Percentiles rank a stretch among this genome's conserved stretches.
phyloP scores from a whole-genome alignment of 768 basidiomycete genomes.

The Tulasnella sp. region DNA sequence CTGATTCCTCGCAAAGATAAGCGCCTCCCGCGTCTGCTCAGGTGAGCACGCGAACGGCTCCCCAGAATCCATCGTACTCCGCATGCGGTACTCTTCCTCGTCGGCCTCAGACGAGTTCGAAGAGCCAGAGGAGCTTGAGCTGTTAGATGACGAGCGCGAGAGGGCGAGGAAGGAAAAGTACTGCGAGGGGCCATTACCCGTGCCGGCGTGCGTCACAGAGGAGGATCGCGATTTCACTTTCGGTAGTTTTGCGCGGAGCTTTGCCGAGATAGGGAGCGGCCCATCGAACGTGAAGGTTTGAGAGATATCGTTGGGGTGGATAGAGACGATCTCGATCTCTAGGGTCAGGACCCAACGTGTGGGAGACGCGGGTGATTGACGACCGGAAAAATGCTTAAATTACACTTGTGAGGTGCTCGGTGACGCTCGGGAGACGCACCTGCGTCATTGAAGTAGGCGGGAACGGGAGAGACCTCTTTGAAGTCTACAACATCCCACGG shows the following conservation, averaged over 20 bases:
- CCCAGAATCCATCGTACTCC: not conserved
- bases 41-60: not conserved
- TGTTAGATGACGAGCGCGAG: not conserved
- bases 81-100: not conserved
- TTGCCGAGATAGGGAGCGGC: not conserved
- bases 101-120: not conserved
- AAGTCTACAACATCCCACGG: slow-evolving; percentile 15
- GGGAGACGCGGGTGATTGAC: not conserved
- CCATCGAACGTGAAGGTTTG: slow-evolving; percentile 16
- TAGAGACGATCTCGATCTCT: slow-evolving; percentile 8
- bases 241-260: not conserved
- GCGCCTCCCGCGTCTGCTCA: slow-evolving; percentile 1
- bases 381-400: not conserved
- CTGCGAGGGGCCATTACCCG: not conserved
- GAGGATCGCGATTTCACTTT: not conserved
- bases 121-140: not conserved
- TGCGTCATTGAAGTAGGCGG: slow-evolving; percentile 12
- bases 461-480: slow-evolving; percentile 15
- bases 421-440: no score
- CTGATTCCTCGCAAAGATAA: slow-evolving; percentile 14
- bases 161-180: not conserved
- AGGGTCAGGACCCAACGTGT: no score
- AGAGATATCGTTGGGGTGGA: slow-evolving; percentile 13
- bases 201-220: not conserved
- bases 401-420: no score